These are phyloP conservation scores for Leccinum solheimii DNA, from an alignment of 1,284 basidiomycete genomes.

Conservation along the genomic window DNA sequence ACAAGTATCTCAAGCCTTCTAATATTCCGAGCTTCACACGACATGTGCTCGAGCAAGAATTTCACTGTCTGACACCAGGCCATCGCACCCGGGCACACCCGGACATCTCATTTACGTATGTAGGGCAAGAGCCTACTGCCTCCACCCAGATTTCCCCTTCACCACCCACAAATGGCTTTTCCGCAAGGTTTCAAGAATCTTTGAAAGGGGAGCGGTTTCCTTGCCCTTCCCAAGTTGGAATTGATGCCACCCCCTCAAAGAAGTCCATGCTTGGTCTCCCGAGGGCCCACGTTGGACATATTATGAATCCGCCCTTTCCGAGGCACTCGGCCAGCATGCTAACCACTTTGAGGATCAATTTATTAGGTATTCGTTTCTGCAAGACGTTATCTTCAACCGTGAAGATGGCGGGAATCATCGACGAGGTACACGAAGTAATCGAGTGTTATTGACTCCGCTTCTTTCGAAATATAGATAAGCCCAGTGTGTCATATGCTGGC, in stretches of 20 bases:
- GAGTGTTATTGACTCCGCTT: background rate
- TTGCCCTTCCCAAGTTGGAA: background rate
- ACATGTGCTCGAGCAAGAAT: background rate
- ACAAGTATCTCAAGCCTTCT: background rate
- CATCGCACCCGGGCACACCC: background rate
- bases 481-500: constrained; percentile 2
- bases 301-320: background rate
- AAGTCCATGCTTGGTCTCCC: constrained; percentile 3
- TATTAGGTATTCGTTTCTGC: background rate
- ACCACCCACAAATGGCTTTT: background rate
- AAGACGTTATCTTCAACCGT: background rate
- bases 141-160: background rate
- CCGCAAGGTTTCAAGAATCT: background rate
- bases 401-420: background rate
- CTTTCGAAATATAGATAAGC: constrained; percentile 13
- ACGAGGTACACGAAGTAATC: background rate
- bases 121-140: background rate
- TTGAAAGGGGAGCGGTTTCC: background rate
- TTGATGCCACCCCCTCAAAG: background rate
- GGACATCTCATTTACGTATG: background rate
- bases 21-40: background rate
- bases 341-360: background rate
- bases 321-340: background rate
- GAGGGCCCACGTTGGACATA: background rate
- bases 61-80: background rate